These are phyloP conservation scores for Thalassiosira allenii DNA, from an alignment of 352 stramenopile species.

Conservation along the genomic window DNA sequence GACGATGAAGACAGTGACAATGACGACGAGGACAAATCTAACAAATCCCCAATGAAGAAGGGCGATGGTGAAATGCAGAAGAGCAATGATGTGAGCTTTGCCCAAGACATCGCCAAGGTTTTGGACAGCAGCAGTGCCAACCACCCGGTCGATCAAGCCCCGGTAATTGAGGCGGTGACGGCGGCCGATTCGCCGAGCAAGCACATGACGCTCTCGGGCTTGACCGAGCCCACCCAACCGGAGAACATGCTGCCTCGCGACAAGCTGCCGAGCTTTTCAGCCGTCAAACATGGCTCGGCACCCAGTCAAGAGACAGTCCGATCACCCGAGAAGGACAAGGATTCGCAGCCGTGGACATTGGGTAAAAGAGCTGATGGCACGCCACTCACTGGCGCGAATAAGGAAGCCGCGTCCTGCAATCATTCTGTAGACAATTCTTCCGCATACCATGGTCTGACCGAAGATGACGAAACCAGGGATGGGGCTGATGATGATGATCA, in stretches of 20 bases:
- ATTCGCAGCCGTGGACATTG: background rate
- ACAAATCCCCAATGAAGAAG: background rate
- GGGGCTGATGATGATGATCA: too few species aligned
- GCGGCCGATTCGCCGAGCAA: background rate
- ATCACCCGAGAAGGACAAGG: background rate
- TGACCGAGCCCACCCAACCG: slow-evolving; percentile 40
- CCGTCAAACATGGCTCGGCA: too few species aligned
- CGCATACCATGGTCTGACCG: slow-evolving; percentile 18
- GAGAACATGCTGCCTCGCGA: slow-evolving; percentile 9
- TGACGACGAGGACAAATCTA: background rate
- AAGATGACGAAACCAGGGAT: slow-evolving; percentile 1
- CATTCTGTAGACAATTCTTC: background rate
- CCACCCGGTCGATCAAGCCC: background rate
- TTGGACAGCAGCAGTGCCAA: too few species aligned
- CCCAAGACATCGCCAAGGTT: too few species aligned
- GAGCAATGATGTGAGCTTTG: background rate
- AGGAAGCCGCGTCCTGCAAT: background rate
- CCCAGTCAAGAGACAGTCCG: slow-evolving; percentile 2
- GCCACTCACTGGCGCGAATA: background rate
- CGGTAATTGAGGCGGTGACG: background rate
- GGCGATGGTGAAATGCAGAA: background rate
- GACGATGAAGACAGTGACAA: slow-evolving; percentile 26
- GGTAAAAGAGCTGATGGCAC: too few species aligned
- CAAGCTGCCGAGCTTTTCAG: slow-evolving; percentile 16
- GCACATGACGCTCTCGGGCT: slow-evolving; percentile 20